Evolutionary conservation across 441 rosid genomes (phyloP), one percentile per base, ranked within the genome.

Genomic region (Metrosideros polymorpha): DNA sequence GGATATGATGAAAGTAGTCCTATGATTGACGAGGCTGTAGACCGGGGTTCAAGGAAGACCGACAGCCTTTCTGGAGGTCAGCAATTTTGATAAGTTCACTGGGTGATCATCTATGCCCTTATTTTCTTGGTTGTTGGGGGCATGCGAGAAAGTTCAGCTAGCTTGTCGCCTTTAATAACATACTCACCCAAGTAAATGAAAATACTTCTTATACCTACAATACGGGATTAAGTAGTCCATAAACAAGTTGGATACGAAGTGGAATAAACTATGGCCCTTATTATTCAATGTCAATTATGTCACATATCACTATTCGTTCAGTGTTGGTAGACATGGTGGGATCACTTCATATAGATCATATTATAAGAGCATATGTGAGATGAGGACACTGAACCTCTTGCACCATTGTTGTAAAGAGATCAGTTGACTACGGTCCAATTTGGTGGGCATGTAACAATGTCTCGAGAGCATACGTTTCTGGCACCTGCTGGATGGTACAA

Each of bases 11-110:
- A 83, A 61, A 50, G 24, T 30, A 43, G 83, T 4, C 82, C 85
- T n/a, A 52, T 86, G 85, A 79, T 83, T 32, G 85, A 86, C 18
- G 54, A 83, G 82, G 88, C 85, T 22, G 85, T 86, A 43, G 85
- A 83, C 35, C 14, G 22, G 84, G 84, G 47, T 43, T 85, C 54
- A 4, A 76, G 82, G 87, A 85, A 43, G 45, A 54, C 83, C 14
- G 83, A 39, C 79, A 35, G n/a, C 47, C 47, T 71, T 71, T 22
- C 79, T 25, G 47, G n/a, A 22, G 79, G 79, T 71, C 79, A 71
- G 79, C 47, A 71, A 39, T 39, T 42, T 71, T n/a, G 4, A 39
- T 71, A 35, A 71, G 3, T 71, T 71, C 25, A 71, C 79, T 71
- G n/a, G 42, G 42, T 71, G 79, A 71, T 71, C 8, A 71, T 19